Evolutionary conservation across 2,329 filamentous ascomycete species (phyloP).

Genomic region (Ceratocystiopsis minuta): DNA sequence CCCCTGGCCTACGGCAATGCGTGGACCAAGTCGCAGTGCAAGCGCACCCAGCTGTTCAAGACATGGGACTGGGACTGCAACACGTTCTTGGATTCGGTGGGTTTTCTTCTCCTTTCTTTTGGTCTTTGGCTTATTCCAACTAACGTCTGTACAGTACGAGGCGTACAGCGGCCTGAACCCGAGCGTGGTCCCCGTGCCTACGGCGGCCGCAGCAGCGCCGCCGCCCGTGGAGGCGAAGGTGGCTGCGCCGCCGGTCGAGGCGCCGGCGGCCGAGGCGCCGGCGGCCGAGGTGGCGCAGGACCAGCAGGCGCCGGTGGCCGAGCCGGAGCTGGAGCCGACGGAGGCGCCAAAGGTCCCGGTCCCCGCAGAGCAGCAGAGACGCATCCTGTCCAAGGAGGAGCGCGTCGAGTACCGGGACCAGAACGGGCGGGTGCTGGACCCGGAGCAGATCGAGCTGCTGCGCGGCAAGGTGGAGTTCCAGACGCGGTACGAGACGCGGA

Average conservation of each 20-base stretch:
- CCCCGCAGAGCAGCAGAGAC: constrained; percentile 3
- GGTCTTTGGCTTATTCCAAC: not conserved
- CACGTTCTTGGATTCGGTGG: constrained; percentile 72
- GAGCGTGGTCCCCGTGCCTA: not conserved
- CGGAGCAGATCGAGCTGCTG: constrained; percentile 65
- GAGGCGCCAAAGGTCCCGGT: constrained; percentile 4
- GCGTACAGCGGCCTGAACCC: too few relatives aligned
- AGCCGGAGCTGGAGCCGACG: constrained; percentile 27
- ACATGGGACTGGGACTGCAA: constrained; percentile 99
- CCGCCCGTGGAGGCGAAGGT: not conserved
- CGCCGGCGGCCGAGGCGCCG: constrained; percentile 7
- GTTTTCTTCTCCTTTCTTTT: constrained; percentile 19
- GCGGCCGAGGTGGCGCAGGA: constrained; percentile 11
- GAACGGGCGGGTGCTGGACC: constrained; percentile 71
- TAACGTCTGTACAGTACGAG: not conserved
- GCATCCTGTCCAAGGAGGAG: constrained; percentile 47
- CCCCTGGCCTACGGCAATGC: constrained; percentile 83
- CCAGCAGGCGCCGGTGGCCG: constrained; percentile 6
- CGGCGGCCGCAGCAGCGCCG: not conserved
- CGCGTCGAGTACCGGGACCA: constrained; percentile 89
- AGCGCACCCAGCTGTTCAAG: constrained; percentile 66
- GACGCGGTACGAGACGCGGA: constrained; percentile 90
- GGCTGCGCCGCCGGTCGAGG: constrained; percentile 6
- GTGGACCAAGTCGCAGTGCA: constrained; percentile 84
- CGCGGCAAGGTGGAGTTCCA: constrained; percentile 90